Conservation (phyloP, 2,329 filamentous ascomycete genomes). For the Stemphylium vesicarium region DNA sequence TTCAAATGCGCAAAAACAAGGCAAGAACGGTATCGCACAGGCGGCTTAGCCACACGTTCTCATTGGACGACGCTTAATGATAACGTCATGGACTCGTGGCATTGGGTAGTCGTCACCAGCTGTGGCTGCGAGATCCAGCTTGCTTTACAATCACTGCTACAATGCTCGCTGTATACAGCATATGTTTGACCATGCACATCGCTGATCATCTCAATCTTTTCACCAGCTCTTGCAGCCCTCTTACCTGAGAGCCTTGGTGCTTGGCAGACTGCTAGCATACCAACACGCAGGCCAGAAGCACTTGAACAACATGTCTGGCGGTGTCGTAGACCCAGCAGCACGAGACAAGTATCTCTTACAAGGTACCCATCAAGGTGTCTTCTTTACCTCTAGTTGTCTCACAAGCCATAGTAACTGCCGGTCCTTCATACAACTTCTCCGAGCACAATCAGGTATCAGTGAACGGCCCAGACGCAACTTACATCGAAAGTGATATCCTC, state of each 20-base stretch:
- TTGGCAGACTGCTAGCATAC: neutral
- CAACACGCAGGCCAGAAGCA: neutral
- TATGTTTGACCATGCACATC: neutral
- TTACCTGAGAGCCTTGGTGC: neutral
- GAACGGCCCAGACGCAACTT: conserved; percentile 33
- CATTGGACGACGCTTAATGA: conserved; percentile 6
- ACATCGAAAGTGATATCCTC: conserved; percentile 38
- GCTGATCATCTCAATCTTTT: neutral
- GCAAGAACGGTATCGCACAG: neutral
- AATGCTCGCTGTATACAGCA: neutral
- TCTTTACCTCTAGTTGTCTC: neutral
- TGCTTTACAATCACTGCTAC: neutral
- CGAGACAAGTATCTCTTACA: conserved; percentile 47
- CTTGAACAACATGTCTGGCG: conserved; percentile 10
- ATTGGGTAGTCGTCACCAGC: neutral
- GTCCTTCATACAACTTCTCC: conserved; percentile 40
- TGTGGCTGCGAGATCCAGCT: neutral
- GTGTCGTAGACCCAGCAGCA: conserved; percentile 37
- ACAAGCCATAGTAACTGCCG: conserved; percentile 40
- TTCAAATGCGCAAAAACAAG: neutral
- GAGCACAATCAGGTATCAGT: conserved; percentile 43
- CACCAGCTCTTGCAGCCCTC: neutral
- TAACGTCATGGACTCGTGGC: conserved; percentile 11
- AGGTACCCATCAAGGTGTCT: conserved; percentile 12
- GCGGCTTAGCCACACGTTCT: conserved; percentile 2